Evolutionary conservation across 352 stramenopile genomes (phyloP).

Genomic region (Phytophthora ramorum): DNA sequence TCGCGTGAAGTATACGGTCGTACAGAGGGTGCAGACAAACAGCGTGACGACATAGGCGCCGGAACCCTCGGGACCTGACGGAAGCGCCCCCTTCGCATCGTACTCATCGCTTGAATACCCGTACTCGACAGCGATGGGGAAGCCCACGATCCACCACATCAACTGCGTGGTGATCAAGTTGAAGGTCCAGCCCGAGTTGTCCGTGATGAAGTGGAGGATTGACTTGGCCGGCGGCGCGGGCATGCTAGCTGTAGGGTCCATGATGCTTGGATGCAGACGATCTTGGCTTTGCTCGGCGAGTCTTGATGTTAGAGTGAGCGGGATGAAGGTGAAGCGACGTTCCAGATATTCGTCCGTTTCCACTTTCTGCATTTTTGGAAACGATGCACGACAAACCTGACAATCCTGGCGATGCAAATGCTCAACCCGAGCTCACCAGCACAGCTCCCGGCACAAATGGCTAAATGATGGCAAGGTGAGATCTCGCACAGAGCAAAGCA

Average conservation of each 20-base stretch:
- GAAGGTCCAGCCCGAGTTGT: slow-evolving; percentile 89
- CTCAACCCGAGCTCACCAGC: not conserved
- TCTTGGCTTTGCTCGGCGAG: slow-evolving; percentile 12
- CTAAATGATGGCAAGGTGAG: not conserved
- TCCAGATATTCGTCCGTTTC: slow-evolving; percentile 29
- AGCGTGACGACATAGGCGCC: slow-evolving; percentile 85
- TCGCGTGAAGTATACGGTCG: slow-evolving; percentile 63
- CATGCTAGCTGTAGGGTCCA: slow-evolving; percentile 26
- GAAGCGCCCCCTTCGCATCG: slow-evolving; percentile 76
- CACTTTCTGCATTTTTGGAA: slow-evolving; percentile 16
- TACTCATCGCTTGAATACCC: slow-evolving; percentile 84
- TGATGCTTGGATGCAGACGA: slow-evolving; percentile 8
- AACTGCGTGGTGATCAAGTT: slow-evolving; percentile 84
- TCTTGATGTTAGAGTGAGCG: slow-evolving; percentile 10
- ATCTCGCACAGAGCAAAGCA: not conserved
- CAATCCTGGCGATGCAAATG: slow-evolving; percentile 20
- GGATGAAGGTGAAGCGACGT: slow-evolving; percentile 17
- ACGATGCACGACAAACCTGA: slow-evolving; percentile 13
- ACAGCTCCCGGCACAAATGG: not conserved
- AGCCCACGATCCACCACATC: slow-evolving; percentile 86
- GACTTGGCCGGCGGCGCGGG: slow-evolving; percentile 32
- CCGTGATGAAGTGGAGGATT: slow-evolving; percentile 64
- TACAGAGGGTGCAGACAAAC: slow-evolving; percentile 80
- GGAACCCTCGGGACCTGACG: slow-evolving; percentile 77
- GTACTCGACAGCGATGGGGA: slow-evolving; percentile 78